These are phyloP conservation scores for Fragosphaeria purpurea DNA, from an alignment of 2,329 filamentous ascomycete genomes.

Conservation along the genomic window DNA sequence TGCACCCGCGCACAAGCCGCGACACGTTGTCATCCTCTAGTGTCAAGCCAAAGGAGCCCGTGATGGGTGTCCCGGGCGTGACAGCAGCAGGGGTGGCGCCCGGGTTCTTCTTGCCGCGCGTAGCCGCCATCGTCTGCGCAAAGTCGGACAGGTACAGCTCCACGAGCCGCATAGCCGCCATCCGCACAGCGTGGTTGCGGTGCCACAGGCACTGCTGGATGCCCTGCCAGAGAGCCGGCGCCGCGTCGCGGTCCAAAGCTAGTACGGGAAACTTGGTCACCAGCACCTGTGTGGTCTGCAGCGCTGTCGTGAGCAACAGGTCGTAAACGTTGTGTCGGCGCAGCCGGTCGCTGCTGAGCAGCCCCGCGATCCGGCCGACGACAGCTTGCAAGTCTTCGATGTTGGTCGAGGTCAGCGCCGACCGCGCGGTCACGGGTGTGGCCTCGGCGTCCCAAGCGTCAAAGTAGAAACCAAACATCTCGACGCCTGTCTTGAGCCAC, in stretches of 20 bases:
- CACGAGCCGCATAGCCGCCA: conserved; percentile 63
- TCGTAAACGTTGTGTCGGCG: conserved; percentile 40
- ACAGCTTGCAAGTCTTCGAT: conserved; percentile 59
- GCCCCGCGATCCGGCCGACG: conserved; percentile 40
- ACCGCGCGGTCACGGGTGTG: neutral
- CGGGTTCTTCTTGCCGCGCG: conserved; percentile 33
- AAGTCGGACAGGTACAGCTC: conserved; percentile 74
- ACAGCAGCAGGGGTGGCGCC: too few species aligned
- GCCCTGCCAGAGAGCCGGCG: conserved; percentile 58
- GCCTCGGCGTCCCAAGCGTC: conserved; percentile 43
- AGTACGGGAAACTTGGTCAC: conserved; percentile 60
- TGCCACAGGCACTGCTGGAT: conserved; percentile 62
- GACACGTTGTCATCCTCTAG: conserved; percentile 56
- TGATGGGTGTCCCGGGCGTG: neutral
- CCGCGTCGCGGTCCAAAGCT: conserved; percentile 31
- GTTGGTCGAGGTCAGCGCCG: conserved; percentile 36
- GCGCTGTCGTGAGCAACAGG: conserved; percentile 60
- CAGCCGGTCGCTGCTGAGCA: conserved; percentile 40
- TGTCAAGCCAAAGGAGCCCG: conserved; percentile 59
- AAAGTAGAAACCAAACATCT: conserved; percentile 76
- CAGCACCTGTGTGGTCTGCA: conserved; percentile 60
- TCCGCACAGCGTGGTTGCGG: conserved; percentile 63
- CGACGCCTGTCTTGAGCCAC: conserved; percentile 53
- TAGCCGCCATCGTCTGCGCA: conserved; percentile 47
- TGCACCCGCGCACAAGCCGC: conserved; percentile 41